A percentile compares a stretch with the other conserved stretches of the same genome.
phyloP scores from a whole-genome alignment of 2,329 filamentous ascomycete genomes.

The Lizonia empirigonia region DNA sequence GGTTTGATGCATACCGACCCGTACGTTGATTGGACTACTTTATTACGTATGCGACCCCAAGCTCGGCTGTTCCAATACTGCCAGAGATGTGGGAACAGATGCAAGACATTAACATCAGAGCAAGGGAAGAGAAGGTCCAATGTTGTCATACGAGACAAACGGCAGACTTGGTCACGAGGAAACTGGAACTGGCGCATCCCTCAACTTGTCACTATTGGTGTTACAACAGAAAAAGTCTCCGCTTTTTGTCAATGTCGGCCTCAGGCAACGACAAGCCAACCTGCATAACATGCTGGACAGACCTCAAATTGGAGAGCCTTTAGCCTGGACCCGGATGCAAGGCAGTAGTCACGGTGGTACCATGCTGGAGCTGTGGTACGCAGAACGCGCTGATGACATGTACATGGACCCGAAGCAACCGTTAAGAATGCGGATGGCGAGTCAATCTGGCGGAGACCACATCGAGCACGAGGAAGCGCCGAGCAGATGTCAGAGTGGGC shows the following conservation, averaged over 20 bases:
- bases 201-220: slow-evolving; percentile 21
- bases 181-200: slow-evolving; percentile 3
- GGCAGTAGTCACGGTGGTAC: slow-evolving; percentile 32
- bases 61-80: not conserved
- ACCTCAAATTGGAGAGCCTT: slow-evolving; percentile 25
- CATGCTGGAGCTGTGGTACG: slow-evolving; percentile 34
- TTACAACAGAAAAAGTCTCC: slow-evolving; percentile 8
- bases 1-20: not conserved
- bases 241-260: slow-evolving; percentile 4
- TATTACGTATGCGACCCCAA: not conserved
- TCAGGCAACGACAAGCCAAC: slow-evolving; percentile 24
- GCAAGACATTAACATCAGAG: slow-evolving; percentile 6
- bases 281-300: slow-evolving; percentile 26
- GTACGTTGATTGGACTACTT: slow-evolving; percentile 2
- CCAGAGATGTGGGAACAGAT: not conserved
- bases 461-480: slow-evolving; percentile 38
- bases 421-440: slow-evolving; percentile 21
- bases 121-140: slow-evolving; percentile 9
- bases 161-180: slow-evolving; percentile 20
- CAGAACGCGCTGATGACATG: slow-evolving; percentile 36
- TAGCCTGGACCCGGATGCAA: slow-evolving; percentile 34
- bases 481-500: slow-evolving; percentile 16
- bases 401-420: slow-evolving; percentile 23
- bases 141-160: slow-evolving; percentile 18
- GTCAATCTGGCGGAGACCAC: slow-evolving; percentile 25